These are phyloP conservation scores for Lipomyces anomalus DNA, from an alignment of 805 yeast genomes.

Conservation along the genomic window DNA sequence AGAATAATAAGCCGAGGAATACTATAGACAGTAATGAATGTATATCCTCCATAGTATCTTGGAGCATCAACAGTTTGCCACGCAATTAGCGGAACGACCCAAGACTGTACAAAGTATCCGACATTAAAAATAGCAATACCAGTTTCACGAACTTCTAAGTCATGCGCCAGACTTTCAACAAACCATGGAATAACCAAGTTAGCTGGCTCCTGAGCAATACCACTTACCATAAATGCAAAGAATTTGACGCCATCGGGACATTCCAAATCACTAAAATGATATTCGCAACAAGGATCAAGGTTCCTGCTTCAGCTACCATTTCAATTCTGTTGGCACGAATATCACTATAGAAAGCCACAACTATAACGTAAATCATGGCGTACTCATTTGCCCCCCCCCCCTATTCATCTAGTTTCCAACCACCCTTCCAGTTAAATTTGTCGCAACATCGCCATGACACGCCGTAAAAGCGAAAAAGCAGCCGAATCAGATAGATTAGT, in stretches of 20 bases:
- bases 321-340: conserved; percentile 27
- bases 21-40: conserved; percentile 4
- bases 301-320: conserved; percentile 9
- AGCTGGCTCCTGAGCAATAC: conserved; percentile 19
- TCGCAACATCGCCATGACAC: no score
- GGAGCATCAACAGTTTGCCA: conserved; percentile 14
- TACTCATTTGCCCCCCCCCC: no score
- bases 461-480: no score
- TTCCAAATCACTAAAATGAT: conserved; percentile 51
- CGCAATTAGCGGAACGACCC: conserved; percentile 18
- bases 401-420: no score
- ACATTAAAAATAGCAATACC: conserved; percentile 19
- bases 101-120: conserved; percentile 20
- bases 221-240: conserved; percentile 44
- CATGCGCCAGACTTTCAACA: conserved; percentile 16
- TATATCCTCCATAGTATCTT: conserved; percentile 11
- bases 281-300: conserved; percentile 30
- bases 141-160: conserved; percentile 19
- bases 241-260: conserved; percentile 50
- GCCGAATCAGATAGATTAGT: no score
- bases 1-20: conserved; percentile 6
- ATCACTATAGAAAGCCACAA: conserved; percentile 39
- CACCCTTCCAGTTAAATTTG: no score
- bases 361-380: no score
- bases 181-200: conserved; percentile 19